Base-by-base conservation (phyloP, 2,329 filamentous ascomycete genomes). In the Phaeosphaeria sp. region DNA sequence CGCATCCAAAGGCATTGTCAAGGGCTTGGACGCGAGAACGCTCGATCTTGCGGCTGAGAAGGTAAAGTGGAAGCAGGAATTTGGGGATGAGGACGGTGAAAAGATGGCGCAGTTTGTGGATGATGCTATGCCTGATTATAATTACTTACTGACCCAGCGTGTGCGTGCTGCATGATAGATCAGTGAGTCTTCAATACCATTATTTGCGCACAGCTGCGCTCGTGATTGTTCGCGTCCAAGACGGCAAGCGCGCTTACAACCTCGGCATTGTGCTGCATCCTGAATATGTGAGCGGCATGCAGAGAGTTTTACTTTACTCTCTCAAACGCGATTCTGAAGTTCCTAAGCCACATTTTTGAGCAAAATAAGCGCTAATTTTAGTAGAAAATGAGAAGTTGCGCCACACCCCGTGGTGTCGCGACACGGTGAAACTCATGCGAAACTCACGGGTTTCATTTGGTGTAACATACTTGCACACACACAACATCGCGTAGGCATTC, bases 61-160 rank as follows among this genome's bases (percentile, higher is more conserved):
- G 54, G 27, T 11, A 2, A 67, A 62, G 47, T 62, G 63, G 64
- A 56, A 42, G 10, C 42, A 39, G 1, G 60, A 64, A 43, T 62
- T 58, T 46, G 59, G 61, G 0, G 52, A 60, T 11, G 57, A 58
- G 23, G 54, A 57, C 33, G 59, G 46, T 0, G 46, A 53, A 20
- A 48, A 43, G 23, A 15, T 65, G 7, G 59, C 48, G 9, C 43
- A 43, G 11, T 58, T 21, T 33, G 63, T 65, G 10, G 18, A 21
- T 0, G 54, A 52, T n/a, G 58, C 60, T 15, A 59, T 62, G 57
- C 43, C 18, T 2, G 62, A 67, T 39, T 65, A 67, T 44, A 33
- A 62, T 6, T 64, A 65, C 25, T n/a, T 65, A 22, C 25, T 50
- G 0, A 55, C 52, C 33, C 51, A 20, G 20, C 46, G 52, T 39